These are phyloP conservation scores for Flaveria brownii DNA, from an alignment of 129 eudicot genomes.

Conservation along the genomic window DNA sequence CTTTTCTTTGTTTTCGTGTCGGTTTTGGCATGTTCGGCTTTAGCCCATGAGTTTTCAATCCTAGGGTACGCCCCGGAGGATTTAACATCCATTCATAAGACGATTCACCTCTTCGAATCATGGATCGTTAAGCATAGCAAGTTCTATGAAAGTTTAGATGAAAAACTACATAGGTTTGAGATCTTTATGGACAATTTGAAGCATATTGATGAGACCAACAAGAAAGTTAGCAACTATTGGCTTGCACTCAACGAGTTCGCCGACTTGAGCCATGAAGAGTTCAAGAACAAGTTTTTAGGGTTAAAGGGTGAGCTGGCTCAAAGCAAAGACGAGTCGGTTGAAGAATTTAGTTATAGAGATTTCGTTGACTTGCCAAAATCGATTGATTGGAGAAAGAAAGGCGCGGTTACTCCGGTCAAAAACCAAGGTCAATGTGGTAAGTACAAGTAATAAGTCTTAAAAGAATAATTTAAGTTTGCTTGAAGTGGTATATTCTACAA, in stretches of 20 bases:
- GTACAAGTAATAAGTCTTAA: constrained; percentile 26
- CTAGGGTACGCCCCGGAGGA: constrained; percentile 84
- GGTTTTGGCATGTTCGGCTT: constrained; percentile 37
- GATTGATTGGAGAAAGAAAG: constrained; percentile 96
- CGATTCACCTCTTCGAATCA: constrained; percentile 69
- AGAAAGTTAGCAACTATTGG: constrained; percentile 73
- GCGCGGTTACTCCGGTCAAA: constrained; percentile 83
- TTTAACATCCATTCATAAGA: constrained; percentile 57
- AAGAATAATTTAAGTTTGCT: background rate
- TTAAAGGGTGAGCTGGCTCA: constrained; percentile 51
- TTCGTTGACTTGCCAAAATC: constrained; percentile 70
- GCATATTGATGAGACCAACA: constrained; percentile 88
- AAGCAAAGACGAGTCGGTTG: constrained; percentile 43
- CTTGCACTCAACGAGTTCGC: constrained; percentile 89
- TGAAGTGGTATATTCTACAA: background rate
- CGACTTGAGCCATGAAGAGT: constrained; percentile 90
- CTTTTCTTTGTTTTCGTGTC: constrained; percentile 39
- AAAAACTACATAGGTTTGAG: constrained; percentile 87
- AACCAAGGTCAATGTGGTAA: constrained; percentile 95
- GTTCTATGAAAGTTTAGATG: constrained; percentile 67
- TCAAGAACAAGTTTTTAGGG: constrained; percentile 72
- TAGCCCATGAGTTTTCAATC: constrained; percentile 69
- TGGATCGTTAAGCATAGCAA: constrained; percentile 80
- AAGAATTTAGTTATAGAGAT: constrained; percentile 62
- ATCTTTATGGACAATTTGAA: constrained; percentile 84